Base-by-base conservation (phyloP, 805 yeast genomes). In the Yarrowia porcina region DNA sequence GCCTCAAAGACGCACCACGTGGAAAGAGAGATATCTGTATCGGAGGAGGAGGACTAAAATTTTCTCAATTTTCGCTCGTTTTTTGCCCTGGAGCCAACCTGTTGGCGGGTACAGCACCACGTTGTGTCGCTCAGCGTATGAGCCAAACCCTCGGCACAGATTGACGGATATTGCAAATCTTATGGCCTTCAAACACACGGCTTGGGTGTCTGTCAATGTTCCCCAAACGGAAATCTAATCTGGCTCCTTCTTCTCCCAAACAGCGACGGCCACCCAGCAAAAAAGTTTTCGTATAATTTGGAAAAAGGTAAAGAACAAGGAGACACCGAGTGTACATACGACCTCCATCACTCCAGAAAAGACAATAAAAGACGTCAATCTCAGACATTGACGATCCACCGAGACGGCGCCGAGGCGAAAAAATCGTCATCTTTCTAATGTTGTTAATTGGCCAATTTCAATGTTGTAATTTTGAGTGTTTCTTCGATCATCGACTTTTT, bases 141-240 rank as follows among this genome's bases (percentile, higher is more conserved):
- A 15, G 20, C 23, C 23, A 17, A 44, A 27, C 35, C 50, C 25
- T 44, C 39, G 21, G 62, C 30, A 27, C 20, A 5, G 41, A 27
- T 30, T 39, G 47, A 39, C 54, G 28, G 28, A 27, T 15, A 18
- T 30, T 36, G 30, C 21, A 41, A 39, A 45, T 33, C 52, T 42
- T 35, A 45, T 18, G 39, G 20, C 33, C 21, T 13, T 33, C 41
- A 33, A 18, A 32, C 54, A 30, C 41, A 20, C 28, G 54, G 54
- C 54, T 38, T 30, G 13, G 27, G 20, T 17, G 23, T 23, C 21
- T 39, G 38, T n/a, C 23, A 5, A 21, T 30, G 42, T 35, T 32
- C 54, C 61, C 52, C 36, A 39, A 39, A 36, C 33, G 47, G 61
- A 25, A 42, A 42, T 59, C 42, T 59, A 59, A 30, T 32, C 50